These are phyloP conservation scores for Solanum appendiculatum DNA, from an alignment of 257 asterid species.

Conservation along the genomic window DNA sequence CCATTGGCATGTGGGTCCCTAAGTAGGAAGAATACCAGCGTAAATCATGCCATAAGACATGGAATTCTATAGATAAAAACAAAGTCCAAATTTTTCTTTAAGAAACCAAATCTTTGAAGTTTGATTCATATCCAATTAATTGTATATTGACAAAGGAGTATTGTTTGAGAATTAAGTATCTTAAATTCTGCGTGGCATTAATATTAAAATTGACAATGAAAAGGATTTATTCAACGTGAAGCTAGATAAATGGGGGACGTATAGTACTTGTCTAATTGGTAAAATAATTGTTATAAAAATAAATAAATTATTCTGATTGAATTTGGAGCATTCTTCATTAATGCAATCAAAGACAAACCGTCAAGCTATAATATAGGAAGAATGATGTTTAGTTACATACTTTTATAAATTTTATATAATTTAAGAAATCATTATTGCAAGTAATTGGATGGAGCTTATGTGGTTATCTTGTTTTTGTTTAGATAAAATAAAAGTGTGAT, in stretches of 20 bases:
- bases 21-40: conserved; percentile 8
- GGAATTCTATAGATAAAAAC: conserved; percentile 3
- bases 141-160: not conserved
- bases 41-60: conserved; percentile 22
- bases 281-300: not conserved
- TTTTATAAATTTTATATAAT: not conserved
- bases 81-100: not conserved
- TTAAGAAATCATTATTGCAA: not conserved
- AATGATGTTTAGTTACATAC: not conserved
- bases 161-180: not conserved
- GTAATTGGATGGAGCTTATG: not conserved
- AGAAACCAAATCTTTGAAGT: not conserved
- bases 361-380: not conserved
- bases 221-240: not conserved
- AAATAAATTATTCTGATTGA: not conserved
- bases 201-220: not conserved
- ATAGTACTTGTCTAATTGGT: not conserved
- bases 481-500: too few species aligned
- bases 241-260: not conserved
- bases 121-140: not conserved
- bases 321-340: not conserved
- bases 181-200: not conserved
- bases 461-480: not conserved
- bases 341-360: not conserved
- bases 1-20: not conserved